These are phyloP conservation scores for Rhynchosporium graminicola DNA, from an alignment of 2,329 filamentous ascomycete species.

Conservation along the genomic window DNA sequence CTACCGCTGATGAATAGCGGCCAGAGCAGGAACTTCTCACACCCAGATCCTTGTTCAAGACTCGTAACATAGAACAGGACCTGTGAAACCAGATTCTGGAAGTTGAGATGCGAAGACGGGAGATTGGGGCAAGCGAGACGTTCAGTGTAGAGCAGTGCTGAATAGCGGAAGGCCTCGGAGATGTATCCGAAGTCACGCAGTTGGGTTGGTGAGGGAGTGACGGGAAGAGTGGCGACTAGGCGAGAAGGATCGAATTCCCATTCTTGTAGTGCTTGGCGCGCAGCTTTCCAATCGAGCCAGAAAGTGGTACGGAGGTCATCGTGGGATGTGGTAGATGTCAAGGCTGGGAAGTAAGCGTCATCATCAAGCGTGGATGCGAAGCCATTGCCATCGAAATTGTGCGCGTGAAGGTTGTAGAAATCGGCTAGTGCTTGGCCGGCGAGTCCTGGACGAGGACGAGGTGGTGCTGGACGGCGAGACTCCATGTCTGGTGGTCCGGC, in stretches of 20 bases:
- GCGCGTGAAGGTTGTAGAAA: conserved; percentile 54
- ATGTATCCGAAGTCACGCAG: conserved; percentile 76
- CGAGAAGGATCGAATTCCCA: conserved; percentile 72
- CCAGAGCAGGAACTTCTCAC: conserved; percentile 91
- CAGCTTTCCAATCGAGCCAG: conserved; percentile 84
- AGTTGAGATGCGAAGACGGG: conserved; percentile 72
- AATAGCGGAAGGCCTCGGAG: conserved; percentile 87
- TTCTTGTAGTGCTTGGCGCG: conserved; percentile 72
- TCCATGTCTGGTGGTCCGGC: conserved; percentile 35
- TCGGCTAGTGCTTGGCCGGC: conserved; percentile 46
- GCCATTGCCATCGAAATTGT: conserved; percentile 67
- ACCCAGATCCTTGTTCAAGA: conserved; percentile 68
- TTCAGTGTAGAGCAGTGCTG: conserved; percentile 86
- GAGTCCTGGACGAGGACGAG: conserved; percentile 42
- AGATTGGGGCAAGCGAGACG: conserved; percentile 77
- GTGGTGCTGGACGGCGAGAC: conserved; percentile 36
- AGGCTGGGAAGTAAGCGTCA: conserved; percentile 49
- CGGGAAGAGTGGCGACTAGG: conserved; percentile 53
- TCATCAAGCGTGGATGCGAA: conserved; percentile 59
- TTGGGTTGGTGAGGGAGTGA: conserved; percentile 57
- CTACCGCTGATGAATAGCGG: conserved; percentile 88
- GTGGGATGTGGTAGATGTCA: conserved; percentile 45
- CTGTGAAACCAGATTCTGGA: conserved; percentile 80
- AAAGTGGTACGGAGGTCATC: conserved; percentile 67
- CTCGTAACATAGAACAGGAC: conserved; percentile 82